Evolutionary conservation across 257 asterid species (phyloP), one percentile per base, ranked within the genome.

Genomic region (Echites panduratus): DNA sequence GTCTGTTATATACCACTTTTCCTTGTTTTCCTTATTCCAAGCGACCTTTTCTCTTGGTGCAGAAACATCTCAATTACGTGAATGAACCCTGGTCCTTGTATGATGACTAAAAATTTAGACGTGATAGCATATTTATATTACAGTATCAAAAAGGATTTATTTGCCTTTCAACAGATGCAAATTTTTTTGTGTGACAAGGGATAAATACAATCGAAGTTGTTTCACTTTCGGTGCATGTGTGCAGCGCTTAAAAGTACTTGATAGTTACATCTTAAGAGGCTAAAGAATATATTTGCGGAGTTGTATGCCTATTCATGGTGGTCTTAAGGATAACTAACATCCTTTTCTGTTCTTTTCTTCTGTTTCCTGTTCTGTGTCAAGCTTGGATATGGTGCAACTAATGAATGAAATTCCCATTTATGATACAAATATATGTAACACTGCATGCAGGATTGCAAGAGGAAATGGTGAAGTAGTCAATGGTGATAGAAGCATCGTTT

Each of bases 381-480:
- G 43, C 41, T 17, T 3, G 4, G 4, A 43, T 29, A 29, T 16
- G 17, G 7, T 24, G 45, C 32, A 20, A 1, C n/a, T 32, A 59
- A 26, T 49, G 24, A 17, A 26, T 5, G 9, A 43, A 20, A 20
- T 63, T 49, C 61, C 63, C 29, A 6, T 53, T 26, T 19, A 6
- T 17, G 44, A 38, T 16, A 52, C 43, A 16, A 32, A 45, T 45
- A n/a, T 45, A 2, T 57, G 66, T 19, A 32, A 52, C 4, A 14
- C 13, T 57, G 57, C 24, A 35, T 71, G 81, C 75, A 85, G 90
- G 90, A 57, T 85, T 71, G 90, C 79, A 32, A 78, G 88, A 73
- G 90, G 90, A 68, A 78, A 58, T 65, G 90, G 90, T 26, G 85
- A 86, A 68, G 79, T 86, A 27, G 90, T 86, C 59, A 75, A 86